phyloP scores from a whole-genome alignment of 805 yeast species.

The Maudiozyma bulderi region DNA sequence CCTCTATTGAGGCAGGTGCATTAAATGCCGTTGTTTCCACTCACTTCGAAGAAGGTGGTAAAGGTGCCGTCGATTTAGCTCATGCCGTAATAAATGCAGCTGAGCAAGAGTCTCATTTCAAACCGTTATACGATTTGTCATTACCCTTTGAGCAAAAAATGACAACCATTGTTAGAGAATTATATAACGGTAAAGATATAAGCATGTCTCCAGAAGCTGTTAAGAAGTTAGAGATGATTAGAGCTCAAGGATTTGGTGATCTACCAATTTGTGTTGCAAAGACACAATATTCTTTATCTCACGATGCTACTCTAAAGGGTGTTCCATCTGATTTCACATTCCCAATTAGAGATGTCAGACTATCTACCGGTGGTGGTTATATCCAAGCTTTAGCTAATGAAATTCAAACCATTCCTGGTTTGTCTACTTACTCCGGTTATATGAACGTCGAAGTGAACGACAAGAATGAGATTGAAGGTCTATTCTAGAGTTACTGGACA shows the following conservation, averaged over 20 bases:
- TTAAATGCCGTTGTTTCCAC: conserved; percentile 79
- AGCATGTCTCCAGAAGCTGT: conserved; percentile 63
- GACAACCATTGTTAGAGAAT: conserved; percentile 54
- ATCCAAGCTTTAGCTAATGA: conserved; percentile 79
- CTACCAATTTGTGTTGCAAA: conserved; percentile 80
- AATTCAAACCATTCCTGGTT: conserved; percentile 78
- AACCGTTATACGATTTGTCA: conserved; percentile 61
- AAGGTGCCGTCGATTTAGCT: conserved; percentile 80
- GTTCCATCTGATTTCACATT: conserved; percentile 72
- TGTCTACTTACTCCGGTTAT: conserved; percentile 77
- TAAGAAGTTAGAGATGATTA: conserved; percentile 56
- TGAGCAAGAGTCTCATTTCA: conserved; percentile 38
- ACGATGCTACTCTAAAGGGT: conserved; percentile 74
- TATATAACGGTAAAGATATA: conserved; percentile 71
- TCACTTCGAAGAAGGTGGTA: conserved; percentile 96
- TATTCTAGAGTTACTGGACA: conserved; percentile 36
- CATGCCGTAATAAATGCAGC: conserved; percentile 72
- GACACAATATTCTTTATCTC: conserved; percentile 77
- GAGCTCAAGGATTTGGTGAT: conserved; percentile 65
- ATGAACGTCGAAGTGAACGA: conserved; percentile 79
- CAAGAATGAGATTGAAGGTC: conserved; percentile 73
- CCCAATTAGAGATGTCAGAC: conserved; percentile 74
- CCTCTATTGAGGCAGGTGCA: conserved; percentile 87
- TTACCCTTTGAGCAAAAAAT: conserved; percentile 59
- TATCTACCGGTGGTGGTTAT: conserved; percentile 76